Percentiles rank a stretch among this genome's conserved stretches.
phyloP scores from a whole-genome alignment of 257 asterid species.

The Capsicum rhomboideum region DNA sequence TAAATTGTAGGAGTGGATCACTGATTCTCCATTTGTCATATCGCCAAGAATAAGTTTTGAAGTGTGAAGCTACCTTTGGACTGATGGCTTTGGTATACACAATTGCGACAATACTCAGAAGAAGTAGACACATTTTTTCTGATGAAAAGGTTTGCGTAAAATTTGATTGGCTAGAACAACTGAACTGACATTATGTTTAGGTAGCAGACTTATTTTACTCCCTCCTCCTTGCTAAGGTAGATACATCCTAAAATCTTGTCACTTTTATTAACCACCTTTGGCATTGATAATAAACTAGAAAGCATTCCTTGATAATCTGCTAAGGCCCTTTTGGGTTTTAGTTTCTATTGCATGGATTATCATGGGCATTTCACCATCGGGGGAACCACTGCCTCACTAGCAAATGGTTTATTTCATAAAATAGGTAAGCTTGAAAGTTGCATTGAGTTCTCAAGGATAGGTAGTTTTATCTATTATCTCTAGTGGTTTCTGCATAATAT shows the following conservation, averaged over 20 bases:
- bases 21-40: constrained; percentile 86
- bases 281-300: not conserved
- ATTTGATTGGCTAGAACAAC: constrained; percentile 89
- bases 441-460: not conserved
- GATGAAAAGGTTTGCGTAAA: constrained; percentile 84
- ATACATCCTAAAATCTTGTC: not conserved
- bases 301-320: not conserved
- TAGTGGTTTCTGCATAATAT: not conserved
- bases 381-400: not conserved
- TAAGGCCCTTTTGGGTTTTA: not conserved
- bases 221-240: not conserved
- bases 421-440: not conserved
- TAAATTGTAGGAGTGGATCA: constrained; percentile 80
- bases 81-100: constrained; percentile 97
- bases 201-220: constrained; percentile 16
- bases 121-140: constrained; percentile 75
- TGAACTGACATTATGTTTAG: constrained; percentile 86
- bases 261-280: not conserved
- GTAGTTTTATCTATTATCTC: not conserved
- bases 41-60: constrained; percentile 98
- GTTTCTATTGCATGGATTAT: not conserved
- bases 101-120: constrained; percentile 84
- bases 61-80: constrained; percentile 91
- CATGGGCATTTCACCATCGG: not conserved
- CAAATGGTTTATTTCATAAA: too few species aligned